Conservation (phyloP, 148 eudicot genomes). For the Selenicereus undatus region DNA sequence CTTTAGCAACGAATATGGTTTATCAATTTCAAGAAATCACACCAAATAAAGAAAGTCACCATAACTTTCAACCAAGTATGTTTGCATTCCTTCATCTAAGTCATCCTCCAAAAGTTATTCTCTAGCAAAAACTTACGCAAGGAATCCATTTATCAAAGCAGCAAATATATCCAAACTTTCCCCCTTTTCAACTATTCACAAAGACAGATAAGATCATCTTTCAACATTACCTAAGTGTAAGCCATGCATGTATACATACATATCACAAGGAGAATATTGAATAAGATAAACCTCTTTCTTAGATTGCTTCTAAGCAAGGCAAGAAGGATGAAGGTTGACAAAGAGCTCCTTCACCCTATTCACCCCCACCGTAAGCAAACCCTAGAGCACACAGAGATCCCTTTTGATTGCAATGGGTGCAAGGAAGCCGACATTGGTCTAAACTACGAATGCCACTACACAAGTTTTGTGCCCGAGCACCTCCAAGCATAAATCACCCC, state of each 20-base stretch:
- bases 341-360: conserved; percentile 25
- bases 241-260: conserved; percentile 8
- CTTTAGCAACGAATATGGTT: too few relatives aligned
- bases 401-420: conserved; percentile 40
- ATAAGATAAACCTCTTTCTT: too few relatives aligned
- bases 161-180: conserved; percentile 7
- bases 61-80: too few relatives aligned
- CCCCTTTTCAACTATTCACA: neutral
- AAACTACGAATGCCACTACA: conserved; percentile 33
- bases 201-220: conserved; percentile 1
- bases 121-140: conserved; percentile 24
- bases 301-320: conserved; percentile 14
- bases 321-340: conserved; percentile 24
- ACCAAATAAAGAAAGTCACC: neutral
- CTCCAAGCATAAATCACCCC: conserved; percentile 26
- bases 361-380: conserved; percentile 38
- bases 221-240: neutral
- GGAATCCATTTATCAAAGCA: conserved; percentile 5
- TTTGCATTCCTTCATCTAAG: neutral
- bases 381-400: conserved; percentile 31
- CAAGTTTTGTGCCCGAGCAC: conserved; percentile 28
- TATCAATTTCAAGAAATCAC: too few relatives aligned
- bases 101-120: conserved; percentile 20
- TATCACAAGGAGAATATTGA: neutral
- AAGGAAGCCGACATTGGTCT: conserved; percentile 38